A percentile compares a stretch with the other conserved stretches of the same genome.
These are phyloP conservation scores for Rubroboletus satanas DNA, from an alignment of 768 basidiomycete genomes.

Conservation along the genomic window DNA sequence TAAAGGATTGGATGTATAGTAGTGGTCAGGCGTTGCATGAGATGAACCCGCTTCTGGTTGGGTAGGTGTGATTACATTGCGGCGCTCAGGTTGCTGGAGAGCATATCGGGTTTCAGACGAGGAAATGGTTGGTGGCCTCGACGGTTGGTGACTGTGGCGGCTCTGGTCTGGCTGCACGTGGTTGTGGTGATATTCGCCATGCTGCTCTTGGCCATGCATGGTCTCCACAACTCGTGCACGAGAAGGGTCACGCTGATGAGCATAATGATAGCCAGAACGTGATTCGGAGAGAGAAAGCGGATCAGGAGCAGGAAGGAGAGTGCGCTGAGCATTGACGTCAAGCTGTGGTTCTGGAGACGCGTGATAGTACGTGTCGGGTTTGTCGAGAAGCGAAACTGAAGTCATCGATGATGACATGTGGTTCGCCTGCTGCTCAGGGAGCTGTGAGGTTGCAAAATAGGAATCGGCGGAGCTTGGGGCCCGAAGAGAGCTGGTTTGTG, in stretches of 20 bases:
- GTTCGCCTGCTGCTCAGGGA: conserved; percentile 20
- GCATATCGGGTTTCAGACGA: conserved; percentile 19
- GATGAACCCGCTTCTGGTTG: conserved; percentile 22
- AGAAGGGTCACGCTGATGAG: conserved; percentile 23
- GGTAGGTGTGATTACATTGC: conserved; percentile 12
- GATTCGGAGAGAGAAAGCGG: conserved; percentile 30
- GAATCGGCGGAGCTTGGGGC: conserved; percentile 17
- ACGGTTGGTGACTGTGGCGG: conserved; percentile 12
- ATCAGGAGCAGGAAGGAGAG: conserved; percentile 24
- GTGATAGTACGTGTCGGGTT: conserved; percentile 26
- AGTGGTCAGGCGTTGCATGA: conserved; percentile 11
- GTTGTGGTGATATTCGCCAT: conserved; percentile 25
- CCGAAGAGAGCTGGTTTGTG: conserved; percentile 18
- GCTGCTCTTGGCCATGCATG: conserved; percentile 21
- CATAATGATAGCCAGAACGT: conserved; percentile 28
- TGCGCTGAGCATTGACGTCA: conserved; percentile 29
- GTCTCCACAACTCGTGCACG: conserved; percentile 28
- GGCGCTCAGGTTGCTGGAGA: conserved; percentile 16
- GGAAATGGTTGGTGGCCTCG: conserved; percentile 17
- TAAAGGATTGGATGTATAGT: conserved; percentile 10
- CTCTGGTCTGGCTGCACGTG: conserved; percentile 21
- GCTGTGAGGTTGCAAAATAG: conserved; percentile 26
- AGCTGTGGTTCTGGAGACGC: conserved; percentile 25
- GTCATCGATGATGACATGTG: conserved; percentile 29
- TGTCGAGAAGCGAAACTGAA: conserved; percentile 25